Evolutionary conservation across 257 asterid genomes (phyloP).

Genomic region (Plantago ovata): DNA sequence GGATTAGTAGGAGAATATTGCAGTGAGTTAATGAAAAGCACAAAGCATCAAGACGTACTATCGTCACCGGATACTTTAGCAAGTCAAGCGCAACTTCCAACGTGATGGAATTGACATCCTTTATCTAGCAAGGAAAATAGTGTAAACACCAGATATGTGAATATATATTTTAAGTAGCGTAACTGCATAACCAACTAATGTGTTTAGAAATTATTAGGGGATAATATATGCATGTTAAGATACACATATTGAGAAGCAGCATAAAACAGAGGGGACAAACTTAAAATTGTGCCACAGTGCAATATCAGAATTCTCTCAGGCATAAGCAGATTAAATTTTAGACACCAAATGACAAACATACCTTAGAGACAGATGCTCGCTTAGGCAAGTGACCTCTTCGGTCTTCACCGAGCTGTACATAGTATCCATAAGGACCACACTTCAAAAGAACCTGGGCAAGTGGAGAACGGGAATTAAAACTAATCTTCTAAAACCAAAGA

Average conservation of each 20-base stretch:
- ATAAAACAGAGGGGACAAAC: not conserved
- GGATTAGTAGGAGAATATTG: slow-evolving; percentile 15
- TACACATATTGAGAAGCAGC: not conserved
- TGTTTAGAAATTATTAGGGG: not conserved
- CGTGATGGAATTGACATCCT: slow-evolving; percentile 61
- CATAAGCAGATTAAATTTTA: slow-evolving; percentile 4
- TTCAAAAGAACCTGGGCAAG: slow-evolving; percentile 60
- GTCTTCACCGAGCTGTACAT: slow-evolving; percentile 95
- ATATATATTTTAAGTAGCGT: slow-evolving; percentile 4
- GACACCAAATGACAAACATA: slow-evolving; percentile 30
- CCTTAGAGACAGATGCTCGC: slow-evolving; percentile 68
- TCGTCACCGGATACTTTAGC: slow-evolving; percentile 74
- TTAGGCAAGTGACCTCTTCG: slow-evolving; percentile 71
- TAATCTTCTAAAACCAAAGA: not conserved
- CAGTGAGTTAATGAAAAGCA: slow-evolving; percentile 12
- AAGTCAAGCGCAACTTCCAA: slow-evolving; percentile 75
- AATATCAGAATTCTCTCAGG: not conserved
- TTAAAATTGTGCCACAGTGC: not conserved
- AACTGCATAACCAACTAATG: not conserved
- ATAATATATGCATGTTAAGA: not conserved
- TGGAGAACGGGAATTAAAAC: slow-evolving; percentile 16
- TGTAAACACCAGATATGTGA: slow-evolving; percentile 14
- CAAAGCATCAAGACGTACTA: slow-evolving; percentile 39
- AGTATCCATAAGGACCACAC: slow-evolving; percentile 84
- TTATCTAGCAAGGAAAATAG: slow-evolving; percentile 32